phyloP scores from a whole-genome alignment of 2,329 filamentous ascomycete genomes.

The Cephalotrichum gorgonifer region DNA sequence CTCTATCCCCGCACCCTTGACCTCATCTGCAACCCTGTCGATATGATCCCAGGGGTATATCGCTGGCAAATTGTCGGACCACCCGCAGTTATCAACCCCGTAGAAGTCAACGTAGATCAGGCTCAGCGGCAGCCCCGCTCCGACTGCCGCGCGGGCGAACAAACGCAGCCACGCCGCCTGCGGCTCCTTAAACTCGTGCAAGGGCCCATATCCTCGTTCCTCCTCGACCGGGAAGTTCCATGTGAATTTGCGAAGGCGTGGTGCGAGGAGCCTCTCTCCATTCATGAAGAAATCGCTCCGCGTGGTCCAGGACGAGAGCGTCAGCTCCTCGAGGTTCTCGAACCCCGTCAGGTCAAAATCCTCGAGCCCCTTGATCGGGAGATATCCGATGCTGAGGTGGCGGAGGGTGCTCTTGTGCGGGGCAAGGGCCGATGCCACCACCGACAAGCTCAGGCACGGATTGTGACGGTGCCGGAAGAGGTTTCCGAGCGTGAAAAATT shows the following conservation, averaged over 20 bases:
- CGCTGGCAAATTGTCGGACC: background rate
- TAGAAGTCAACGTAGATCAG: background rate
- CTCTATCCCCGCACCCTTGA: background rate
- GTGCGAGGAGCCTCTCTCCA: background rate
- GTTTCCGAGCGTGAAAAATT: background rate
- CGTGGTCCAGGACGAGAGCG: background rate
- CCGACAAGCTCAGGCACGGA: background rate
- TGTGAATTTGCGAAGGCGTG: background rate
- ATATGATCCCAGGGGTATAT: background rate
- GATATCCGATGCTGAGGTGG: background rate
- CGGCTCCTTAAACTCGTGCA: background rate
- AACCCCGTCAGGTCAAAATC: background rate
- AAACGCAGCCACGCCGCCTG: background rate
- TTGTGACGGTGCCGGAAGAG: background rate
- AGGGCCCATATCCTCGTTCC: no score
- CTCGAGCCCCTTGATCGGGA: background rate
- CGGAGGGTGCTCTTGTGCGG: background rate
- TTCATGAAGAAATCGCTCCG: background rate
- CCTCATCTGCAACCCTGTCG: background rate
- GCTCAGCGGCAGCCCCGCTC: background rate
- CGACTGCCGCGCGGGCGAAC: background rate
- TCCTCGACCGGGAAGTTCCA: background rate
- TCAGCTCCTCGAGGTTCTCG: background rate
- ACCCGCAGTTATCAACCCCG: background rate
- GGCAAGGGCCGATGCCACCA: background rate